phyloP scores from a whole-genome alignment of 2,329 filamentous ascomycete species.

The Phialemoniopsis sp. region DNA sequence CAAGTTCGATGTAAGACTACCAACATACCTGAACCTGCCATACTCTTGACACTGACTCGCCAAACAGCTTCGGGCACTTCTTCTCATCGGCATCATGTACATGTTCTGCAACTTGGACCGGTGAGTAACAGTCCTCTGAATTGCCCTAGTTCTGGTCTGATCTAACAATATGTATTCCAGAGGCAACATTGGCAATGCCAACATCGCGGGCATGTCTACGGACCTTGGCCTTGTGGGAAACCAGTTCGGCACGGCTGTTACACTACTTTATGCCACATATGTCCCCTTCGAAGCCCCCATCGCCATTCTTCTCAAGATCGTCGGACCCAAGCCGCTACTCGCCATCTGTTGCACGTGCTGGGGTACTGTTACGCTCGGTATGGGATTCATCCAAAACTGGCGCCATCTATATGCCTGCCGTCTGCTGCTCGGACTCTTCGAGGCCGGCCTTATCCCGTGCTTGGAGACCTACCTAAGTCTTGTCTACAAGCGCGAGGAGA shows the following conservation, averaged over 20 bases:
- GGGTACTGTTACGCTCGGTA: slow-evolving; percentile 20
- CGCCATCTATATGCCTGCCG: slow-evolving; percentile 15
- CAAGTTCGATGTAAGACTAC: not conserved
- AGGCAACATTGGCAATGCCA: slow-evolving; percentile 19
- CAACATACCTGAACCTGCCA: too few species aligned
- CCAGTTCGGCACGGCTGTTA: slow-evolving; percentile 24
- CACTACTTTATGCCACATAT: slow-evolving; percentile 26
- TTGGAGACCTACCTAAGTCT: slow-evolving; percentile 30
- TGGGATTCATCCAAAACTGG: slow-evolving; percentile 21
- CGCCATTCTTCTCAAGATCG: slow-evolving; percentile 23
- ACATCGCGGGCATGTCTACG: too few species aligned
- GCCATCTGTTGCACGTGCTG: too few species aligned
- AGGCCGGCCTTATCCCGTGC: slow-evolving; percentile 32
- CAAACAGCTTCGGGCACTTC: not conserved
- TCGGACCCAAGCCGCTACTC: slow-evolving; percentile 25
- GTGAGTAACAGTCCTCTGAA: too few species aligned
- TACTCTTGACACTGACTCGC: not conserved
- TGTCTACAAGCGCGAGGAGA: slow-evolving; percentile 24
- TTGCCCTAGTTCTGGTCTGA: too few species aligned
- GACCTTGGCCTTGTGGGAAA: slow-evolving; percentile 21
- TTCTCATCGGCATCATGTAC: not conserved
- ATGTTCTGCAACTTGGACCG: slow-evolving; percentile 2
- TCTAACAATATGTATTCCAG: too few species aligned
- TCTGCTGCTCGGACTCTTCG: slow-evolving; percentile 15
- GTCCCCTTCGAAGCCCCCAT: slow-evolving; percentile 23